Base-by-base conservation (phyloP, 345 rosid genomes). In the Moricandia arvensis region DNA sequence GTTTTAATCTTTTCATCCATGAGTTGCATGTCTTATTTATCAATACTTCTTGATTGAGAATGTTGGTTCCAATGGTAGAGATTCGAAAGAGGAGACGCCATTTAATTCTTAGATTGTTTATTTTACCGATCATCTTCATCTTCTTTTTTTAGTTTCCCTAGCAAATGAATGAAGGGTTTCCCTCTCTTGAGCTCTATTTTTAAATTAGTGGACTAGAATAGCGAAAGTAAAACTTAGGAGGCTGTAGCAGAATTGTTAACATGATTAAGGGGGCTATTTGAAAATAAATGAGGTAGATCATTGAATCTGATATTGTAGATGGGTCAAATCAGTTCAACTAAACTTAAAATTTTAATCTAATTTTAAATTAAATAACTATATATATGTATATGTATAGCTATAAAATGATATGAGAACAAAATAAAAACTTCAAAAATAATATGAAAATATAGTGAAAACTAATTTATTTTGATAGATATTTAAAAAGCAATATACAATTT, bases 11-110 rank as follows among this genome's bases (percentile, higher is more conserved):
- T 47, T 47, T 47, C 53, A 47, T 51, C 47, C 49, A 6, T 27
- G 68, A 26, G 72, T 49, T 59, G 3, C 31, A 0, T 62, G 41
- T 53, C 69, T 60, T 73, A 68, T 79, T 67, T 73, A 67, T 68
- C 26, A 67, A 51, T 55, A 45, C 2, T 15, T 58, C 33, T 33
- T 63, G 61, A 61, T 37, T 35, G 64, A 71, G 69, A 63, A 41
- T 57, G 60, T 78, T 66, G 68, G 69, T 18, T 72, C 69, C 3
- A 61, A 8, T 33, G 81, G 74, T 73, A 43, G 74, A 73, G 81
- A 79, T 73, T 73, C 37, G 61, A 73, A 72, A 47, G 31, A 49
- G 57, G 57, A 49, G 78, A 68, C 33, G 0, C 59, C 66, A 61
- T 62, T 49, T 49, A 15, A 13, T 67, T 66, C 30, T 30, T 17